Evolutionary conservation across 495 filamentous ascomycete species (phyloP), one percentile per base, ranked within the genome.

Genomic region (Chaetomium fimeti): DNA sequence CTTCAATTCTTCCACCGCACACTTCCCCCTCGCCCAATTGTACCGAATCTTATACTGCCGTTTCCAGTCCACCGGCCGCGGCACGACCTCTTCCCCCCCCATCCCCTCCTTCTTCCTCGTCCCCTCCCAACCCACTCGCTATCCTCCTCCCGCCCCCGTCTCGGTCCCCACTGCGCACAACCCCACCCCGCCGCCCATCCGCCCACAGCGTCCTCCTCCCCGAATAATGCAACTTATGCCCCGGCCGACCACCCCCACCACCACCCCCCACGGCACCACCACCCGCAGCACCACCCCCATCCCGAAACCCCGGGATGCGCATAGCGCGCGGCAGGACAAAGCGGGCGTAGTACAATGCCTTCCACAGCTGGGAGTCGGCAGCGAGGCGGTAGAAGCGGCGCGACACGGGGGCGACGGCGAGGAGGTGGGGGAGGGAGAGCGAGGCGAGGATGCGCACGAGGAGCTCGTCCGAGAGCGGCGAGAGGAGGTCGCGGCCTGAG

Each of bases 311-410:
- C 9, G 91, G 90, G 57, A 96, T 85, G 51, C 89, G 85, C 62
- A 86, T 84, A 45, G 89, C 89, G 72, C 92, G 84, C 55, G 93
- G 93, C 56, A 88, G 84, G 12, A 98, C 92, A 77, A 96, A 98
- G 65, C 89, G 87, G 38, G 86, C 82, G 78, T 96, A 97, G 77
- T 96, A 98, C 38, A 89, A 81, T 11, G 83, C 82, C 76, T 93
- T 96, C 94, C 94, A 98, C 55, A 98, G 77, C 72, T 96, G 91
- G 13, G 89, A 88, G 76, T 98, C 94, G 64, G 82, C 82, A 20
- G 90, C 82, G 16, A 98, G 79, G n/a, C 76, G 77, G 68, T 88
- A 81, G 69, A 96, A 91, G 47, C 87, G 89, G 51, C 77, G 87
- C n/a, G 91, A 97, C 28, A 95, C 75, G 53, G 89, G 91, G 67